Percentiles rank a stretch among this genome's conserved stretches.
Conservation (phyloP, 345 rosid species). For the Punica granatum region DNA sequence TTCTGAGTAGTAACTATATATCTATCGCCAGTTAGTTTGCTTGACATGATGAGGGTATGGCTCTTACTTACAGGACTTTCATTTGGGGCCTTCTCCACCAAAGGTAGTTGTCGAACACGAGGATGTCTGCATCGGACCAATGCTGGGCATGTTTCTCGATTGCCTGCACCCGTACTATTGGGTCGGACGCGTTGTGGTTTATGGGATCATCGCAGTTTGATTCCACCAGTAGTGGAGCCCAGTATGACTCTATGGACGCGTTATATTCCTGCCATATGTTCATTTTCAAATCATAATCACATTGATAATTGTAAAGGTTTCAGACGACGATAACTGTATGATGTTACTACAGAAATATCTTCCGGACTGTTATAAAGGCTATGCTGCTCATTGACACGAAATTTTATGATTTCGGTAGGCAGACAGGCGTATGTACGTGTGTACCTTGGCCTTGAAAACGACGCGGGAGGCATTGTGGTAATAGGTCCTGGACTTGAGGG, state of each 20-base stretch:
- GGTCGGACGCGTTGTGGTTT: conserved; percentile 54
- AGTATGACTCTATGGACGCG: conserved; percentile 74
- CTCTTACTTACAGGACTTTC: conserved; percentile 82
- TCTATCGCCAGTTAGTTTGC: too few species aligned
- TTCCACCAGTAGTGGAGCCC: conserved; percentile 91
- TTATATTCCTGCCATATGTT: conserved; percentile 55
- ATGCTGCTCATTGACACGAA: too few species aligned
- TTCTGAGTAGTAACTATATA: too few species aligned
- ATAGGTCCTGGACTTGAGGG: conserved; percentile 43
- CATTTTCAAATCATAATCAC: conserved; percentile 1
- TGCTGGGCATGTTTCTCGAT: conserved; percentile 70
- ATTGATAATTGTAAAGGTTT: conserved; percentile 2
- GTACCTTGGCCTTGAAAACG: conserved; percentile 40
- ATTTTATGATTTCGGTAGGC: not conserved
- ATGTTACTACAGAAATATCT: too few species aligned
- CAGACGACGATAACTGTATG: not conserved
- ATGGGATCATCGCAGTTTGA: conserved; percentile 83
- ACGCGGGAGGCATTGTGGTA: conserved; percentile 60
- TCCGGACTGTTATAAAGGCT: too few species aligned
- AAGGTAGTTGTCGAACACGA: conserved; percentile 71
- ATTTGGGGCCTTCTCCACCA: conserved; percentile 83
- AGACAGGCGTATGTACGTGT: not conserved
- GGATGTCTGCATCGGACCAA: conserved; percentile 67
- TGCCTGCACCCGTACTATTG: conserved; percentile 62
- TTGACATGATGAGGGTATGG: too few species aligned